Base-by-base conservation (phyloP, 768 basidiomycete genomes). In the Pholiota molesta region DNA sequence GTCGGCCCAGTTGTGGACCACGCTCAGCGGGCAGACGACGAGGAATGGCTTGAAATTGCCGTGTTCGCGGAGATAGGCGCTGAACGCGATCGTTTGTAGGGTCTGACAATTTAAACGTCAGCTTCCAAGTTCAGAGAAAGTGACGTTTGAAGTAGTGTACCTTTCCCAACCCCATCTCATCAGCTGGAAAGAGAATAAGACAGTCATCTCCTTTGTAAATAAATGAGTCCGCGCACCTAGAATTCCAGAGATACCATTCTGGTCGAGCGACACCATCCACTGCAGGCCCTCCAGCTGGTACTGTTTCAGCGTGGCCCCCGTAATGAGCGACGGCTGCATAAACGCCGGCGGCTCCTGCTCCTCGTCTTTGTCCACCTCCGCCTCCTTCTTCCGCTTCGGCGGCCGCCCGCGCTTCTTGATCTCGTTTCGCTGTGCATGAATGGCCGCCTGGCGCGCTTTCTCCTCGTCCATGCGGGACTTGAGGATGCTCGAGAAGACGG, bases 91-190 rank as follows among this genome's bases (percentile, higher is more conserved):
- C 0, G 89, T 92, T 81, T 99, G 97, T 0, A 99, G 81, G 0
- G 97, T 99, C 92, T 97, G 62, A 21, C 39, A 49, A 14, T 0
- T 21, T 5, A 17, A 23, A 59, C 13, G 29, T 42, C 64, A 49
- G 42, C 37, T 53, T 26, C 17, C 64, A 42, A 5, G 14, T 19
- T 35, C 33, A 2, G 31, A 33, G 19, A 21, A 19, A n/a, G n/a
- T 26, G 29, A 0, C 8, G 17, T 53, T 47, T 56, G 8, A 45
- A 13, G 13, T 2, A 59, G 65, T 73, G 35, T 63, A 88, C 90
- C 82, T 91, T 94, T 55, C 95, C 95, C 1, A 97, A 77, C 19
- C 95, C 95, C 95, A 97, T 97, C 72, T 97, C 95, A 68, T 97
- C 95, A 28, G 95, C 95, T 88, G 21, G 23, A 61, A 54, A 26